These are phyloP conservation scores for Penicillium janthinellum DNA, from an alignment of 2,329 filamentous ascomycete genomes.

Conservation along the genomic window DNA sequence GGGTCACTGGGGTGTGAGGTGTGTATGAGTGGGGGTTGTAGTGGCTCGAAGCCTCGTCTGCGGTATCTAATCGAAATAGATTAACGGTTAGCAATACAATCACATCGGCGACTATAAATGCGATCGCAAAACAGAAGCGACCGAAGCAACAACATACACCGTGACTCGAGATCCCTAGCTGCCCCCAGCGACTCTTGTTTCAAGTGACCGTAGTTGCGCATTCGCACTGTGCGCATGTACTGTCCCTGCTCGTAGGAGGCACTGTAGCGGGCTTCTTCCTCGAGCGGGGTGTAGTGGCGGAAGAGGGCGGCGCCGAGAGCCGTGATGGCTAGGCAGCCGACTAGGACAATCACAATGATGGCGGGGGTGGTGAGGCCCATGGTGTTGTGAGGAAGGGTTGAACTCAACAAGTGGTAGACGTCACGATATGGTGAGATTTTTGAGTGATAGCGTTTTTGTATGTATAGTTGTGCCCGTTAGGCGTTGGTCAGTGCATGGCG, in stretches of 20 bases:
- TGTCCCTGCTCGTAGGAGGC: constrained; percentile 31
- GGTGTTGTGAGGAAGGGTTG: background rate
- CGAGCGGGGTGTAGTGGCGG: constrained; percentile 29
- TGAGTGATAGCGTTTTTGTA: background rate
- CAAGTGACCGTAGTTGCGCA: constrained; percentile 29
- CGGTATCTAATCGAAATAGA: constrained; percentile 10
- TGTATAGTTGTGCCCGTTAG: constrained; percentile 5
- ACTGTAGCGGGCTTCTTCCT: constrained; percentile 19
- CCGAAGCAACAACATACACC: constrained; percentile 18
- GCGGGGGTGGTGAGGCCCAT: constrained; percentile 18
- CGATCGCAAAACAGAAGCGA: background rate
- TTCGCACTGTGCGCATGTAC: constrained; percentile 37
- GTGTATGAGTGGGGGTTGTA: constrained; percentile 11
- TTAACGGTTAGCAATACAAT: constrained; percentile 8
- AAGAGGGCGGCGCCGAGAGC: constrained; percentile 35
- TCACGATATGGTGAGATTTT: background rate
- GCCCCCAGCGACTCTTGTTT: constrained; percentile 24
- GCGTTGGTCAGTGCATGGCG: constrained; percentile 8
- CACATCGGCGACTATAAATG: background rate
- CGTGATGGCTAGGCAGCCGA: constrained; percentile 33
- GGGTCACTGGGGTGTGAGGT: background rate
- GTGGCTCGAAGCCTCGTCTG: constrained; percentile 12
- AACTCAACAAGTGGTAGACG: background rate
- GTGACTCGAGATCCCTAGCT: constrained; percentile 26
- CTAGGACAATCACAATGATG: constrained; percentile 31